Base-by-base conservation (phyloP, 2,329 filamentous ascomycete genomes). In the Colletotrichum gloeosporioides region DNA sequence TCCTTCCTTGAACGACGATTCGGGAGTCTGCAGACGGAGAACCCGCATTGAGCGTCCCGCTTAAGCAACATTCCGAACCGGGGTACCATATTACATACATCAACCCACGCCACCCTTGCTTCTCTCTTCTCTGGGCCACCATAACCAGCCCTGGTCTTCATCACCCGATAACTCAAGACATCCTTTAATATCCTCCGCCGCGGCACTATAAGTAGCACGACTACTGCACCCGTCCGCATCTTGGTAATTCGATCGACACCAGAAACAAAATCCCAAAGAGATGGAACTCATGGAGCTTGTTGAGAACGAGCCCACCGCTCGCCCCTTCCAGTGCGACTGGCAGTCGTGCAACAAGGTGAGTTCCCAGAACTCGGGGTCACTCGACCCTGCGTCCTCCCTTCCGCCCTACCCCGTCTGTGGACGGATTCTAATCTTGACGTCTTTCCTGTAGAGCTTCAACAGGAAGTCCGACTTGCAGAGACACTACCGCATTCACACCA, bases 401-500 rank as follows among this genome's bases (percentile, higher is more conserved):
- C n/a, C 31, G 57, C 53, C 22, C 32, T 39, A 13, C 32, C 22
- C 44, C 25, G 32, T 72, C 29, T 39, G 53, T 69, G 39, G 55
- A n/a, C 59, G 55, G 72, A 29, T n/a, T 64, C 76, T 78, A 63
- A 80, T 71, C 69, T 66, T 59, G 29, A 69, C 34, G 72, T 80
- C 25, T 78, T 39, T 39, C 44, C 10, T 13, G n/a, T 79, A 94
- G 93, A 93, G 91, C 85, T 94, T 94, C 87, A 94, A 94, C 84
- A 89, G 93, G 80, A 94, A 94, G 83, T 94, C 93, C 22, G 93
- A 94, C 80, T 86, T 94, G 76, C 92, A 93, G 81, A 89, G 93
- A 81, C 93, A 94, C 81, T 93, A 93, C 81, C 89, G 93, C 77
- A 94, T 94, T 81, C 93, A 94, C 84, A 94, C 93, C 70, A 94